A percentile compares a stretch with the other conserved stretches of the same genome.
Conservation (phyloP, 108 stramenopile genomes). For the Conticribra guillardii region DNA sequence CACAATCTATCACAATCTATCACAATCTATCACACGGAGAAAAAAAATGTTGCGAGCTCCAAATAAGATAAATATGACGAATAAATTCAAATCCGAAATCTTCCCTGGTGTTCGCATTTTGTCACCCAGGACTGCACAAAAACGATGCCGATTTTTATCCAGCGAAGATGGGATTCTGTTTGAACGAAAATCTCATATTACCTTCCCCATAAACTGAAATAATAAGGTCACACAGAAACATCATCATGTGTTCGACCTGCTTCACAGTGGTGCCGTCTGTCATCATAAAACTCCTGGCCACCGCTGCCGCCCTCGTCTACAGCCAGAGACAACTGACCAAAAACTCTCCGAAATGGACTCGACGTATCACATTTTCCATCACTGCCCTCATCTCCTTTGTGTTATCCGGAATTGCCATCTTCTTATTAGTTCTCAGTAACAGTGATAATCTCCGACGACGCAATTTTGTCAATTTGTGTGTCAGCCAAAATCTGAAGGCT, state of each 20-base stretch:
- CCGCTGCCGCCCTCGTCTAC: conserved; percentile 30
- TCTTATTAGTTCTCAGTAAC: conserved; percentile 17
- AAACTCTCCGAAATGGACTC: conserved; percentile 34
- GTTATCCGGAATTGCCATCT: conserved; percentile 19
- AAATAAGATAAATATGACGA: too few relatives aligned
- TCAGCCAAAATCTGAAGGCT: conserved; percentile 23
- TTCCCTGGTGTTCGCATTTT: too few relatives aligned
- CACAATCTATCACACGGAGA: too few relatives aligned
- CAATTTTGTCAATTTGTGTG: conserved; percentile 32
- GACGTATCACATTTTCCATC: conserved; percentile 25
- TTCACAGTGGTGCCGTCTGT: conserved; percentile 31
- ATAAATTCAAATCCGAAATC: too few relatives aligned
- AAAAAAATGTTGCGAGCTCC: too few relatives aligned
- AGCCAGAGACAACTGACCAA: conserved; percentile 29
- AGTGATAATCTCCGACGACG: conserved; percentile 30
- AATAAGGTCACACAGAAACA: too few relatives aligned
- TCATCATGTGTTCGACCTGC: conserved; percentile 38
- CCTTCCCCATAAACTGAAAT: too few relatives aligned
- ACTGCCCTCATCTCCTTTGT: conserved; percentile 20
- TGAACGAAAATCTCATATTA: too few relatives aligned
- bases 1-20: too few relatives aligned
- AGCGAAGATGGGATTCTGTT: too few relatives aligned
- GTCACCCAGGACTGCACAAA: too few relatives aligned
- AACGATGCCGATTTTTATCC: too few relatives aligned
- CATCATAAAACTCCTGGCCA: conserved; percentile 35